Base-by-base conservation (phyloP, 1,284 basidiomycete species). In the Takashimella tepidaria region DNA sequence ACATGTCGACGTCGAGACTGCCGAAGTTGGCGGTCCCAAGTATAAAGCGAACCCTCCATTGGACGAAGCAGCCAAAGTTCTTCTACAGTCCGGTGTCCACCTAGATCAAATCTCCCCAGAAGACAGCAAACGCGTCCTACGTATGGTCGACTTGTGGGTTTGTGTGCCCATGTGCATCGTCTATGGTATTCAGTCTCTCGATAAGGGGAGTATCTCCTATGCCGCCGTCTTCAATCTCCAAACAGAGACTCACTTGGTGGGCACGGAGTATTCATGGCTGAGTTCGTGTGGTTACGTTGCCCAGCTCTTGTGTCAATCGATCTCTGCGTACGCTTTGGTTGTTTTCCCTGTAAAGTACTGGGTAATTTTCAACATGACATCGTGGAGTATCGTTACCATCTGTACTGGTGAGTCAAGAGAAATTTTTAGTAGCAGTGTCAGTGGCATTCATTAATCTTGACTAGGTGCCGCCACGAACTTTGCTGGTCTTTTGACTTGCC, bases 141-240 rank as follows among this genome's bases (percentile, higher is more conserved):
- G 53, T 41, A 41, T 26, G 19, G 51, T 57, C 46, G 56, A 57
- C 52, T 22, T 54, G 12, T 49, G 49, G 46, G 56, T 57, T 40
- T 57, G 56, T 21, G 11, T 56, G 2, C 55, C 55, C 40, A 56
- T 56, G 55, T 56, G 55, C 51, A 53, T 56, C 45, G 50, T 49
- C 5, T 56, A 56, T 20, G 47, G 24, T 43, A 53, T 56, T 24
- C 66, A 67, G 41, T 47, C 24, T 19, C 20, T 13, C 37, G 73
- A 75, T 64, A 75, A 75, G 53, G 63, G 65, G 1, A 61, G 66
- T 10, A 62, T 74, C 16, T 68, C 67, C 3, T 74, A 69, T 54
- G 67, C 73, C 16, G 71, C 73, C 26, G 68, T 74, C 10, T 74
- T 75, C 55, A 16, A 37, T 37, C 31, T 37, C 8, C 41, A 37